These are phyloP conservation scores for Ettlia oleoabundans DNA, from an alignment of 139 green algal genomes.

Conservation along the genomic window DNA sequence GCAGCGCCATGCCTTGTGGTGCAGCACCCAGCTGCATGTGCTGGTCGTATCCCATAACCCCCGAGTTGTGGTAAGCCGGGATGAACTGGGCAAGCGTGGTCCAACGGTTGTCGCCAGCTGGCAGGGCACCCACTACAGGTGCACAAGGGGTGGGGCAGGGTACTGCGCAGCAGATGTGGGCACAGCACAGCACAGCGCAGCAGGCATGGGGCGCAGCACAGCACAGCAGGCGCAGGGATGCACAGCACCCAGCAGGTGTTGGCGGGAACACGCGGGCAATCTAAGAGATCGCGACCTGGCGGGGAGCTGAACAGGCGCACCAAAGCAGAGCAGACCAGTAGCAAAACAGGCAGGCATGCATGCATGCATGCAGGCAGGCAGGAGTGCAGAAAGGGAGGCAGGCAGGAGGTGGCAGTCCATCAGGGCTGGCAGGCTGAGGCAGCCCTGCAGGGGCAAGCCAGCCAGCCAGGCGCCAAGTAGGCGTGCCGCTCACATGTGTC, in stretches of 20 bases:
- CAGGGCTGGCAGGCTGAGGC: too few species aligned
- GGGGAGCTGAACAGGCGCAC: background rate
- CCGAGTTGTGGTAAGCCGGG: background rate
- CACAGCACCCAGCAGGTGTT: too few species aligned
- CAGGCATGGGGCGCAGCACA: too few species aligned
- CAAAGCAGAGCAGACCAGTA: background rate
- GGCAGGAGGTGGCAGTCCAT: too few species aligned
- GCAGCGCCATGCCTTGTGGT: background rate
- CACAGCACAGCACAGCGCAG: too few species aligned
- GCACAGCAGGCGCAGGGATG: too few species aligned
- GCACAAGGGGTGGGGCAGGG: background rate
- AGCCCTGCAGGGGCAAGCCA: background rate
- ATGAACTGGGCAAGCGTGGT: conserved; percentile 30
- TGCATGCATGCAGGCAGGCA: background rate
- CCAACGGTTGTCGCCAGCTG: conserved; percentile 18
- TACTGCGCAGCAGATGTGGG: background rate
- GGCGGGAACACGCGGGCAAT: too few species aligned
- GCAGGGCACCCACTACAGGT: background rate
- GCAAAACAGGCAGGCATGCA: background rate
- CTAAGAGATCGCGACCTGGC: background rate
- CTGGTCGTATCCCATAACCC: background rate
- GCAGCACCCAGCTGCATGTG: background rate
- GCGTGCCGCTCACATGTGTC: background rate
- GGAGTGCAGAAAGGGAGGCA: background rate
- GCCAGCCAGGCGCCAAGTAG: background rate